phyloP scores from a whole-genome alignment of 768 basidiomycete species.

The Pleurotus giganteus region DNA sequence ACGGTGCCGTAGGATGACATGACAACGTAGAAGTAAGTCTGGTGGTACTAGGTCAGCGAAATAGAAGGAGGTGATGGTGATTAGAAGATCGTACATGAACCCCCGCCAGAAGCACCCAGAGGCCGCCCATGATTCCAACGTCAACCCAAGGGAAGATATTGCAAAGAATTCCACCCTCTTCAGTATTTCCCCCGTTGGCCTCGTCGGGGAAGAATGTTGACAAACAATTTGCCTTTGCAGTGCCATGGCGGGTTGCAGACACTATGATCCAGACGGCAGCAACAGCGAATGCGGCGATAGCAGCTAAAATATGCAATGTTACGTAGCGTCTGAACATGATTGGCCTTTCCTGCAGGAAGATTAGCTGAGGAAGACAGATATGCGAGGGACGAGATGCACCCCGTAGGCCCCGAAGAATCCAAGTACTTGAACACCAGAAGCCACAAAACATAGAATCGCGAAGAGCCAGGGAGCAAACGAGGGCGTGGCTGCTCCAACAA shows the following conservation, averaged over 20 bases:
- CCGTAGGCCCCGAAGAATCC: conserved; percentile 84
- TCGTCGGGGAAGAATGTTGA: conserved; percentile 50
- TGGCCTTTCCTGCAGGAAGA: conserved; percentile 56
- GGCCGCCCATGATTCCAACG: conserved; percentile 84
- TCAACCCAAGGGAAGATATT: conserved; percentile 91
- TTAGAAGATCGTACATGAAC: conserved; percentile 56
- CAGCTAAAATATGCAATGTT: conserved; percentile 56
- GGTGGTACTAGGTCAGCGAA: conserved; percentile 5
- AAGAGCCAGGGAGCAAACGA: conserved; percentile 73
- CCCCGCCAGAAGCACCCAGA: conserved; percentile 80
- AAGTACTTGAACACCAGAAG: conserved; percentile 72
- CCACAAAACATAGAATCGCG: conserved; percentile 71
- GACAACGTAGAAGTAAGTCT: conserved; percentile 50
- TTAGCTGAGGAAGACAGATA: conserved; percentile 6
- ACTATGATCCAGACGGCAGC: conserved; percentile 80
- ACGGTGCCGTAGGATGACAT: conserved; percentile 61
- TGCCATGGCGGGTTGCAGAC: conserved; percentile 73
- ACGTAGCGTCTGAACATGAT: conserved; percentile 67
- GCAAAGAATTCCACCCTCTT: conserved; percentile 74
- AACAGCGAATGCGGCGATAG: conserved; percentile 65
- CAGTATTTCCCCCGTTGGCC: conserved; percentile 26
- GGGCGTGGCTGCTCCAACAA: conserved; percentile 86
- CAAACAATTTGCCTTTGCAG: conserved; percentile 68
- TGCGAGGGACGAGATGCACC: conserved; percentile 37
- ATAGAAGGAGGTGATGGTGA: background rate